Evolutionary conservation across 2,329 filamentous ascomycete genomes (phyloP), one percentile per base, ranked within the genome.

Genomic region (Diaporthe vexans): DNA sequence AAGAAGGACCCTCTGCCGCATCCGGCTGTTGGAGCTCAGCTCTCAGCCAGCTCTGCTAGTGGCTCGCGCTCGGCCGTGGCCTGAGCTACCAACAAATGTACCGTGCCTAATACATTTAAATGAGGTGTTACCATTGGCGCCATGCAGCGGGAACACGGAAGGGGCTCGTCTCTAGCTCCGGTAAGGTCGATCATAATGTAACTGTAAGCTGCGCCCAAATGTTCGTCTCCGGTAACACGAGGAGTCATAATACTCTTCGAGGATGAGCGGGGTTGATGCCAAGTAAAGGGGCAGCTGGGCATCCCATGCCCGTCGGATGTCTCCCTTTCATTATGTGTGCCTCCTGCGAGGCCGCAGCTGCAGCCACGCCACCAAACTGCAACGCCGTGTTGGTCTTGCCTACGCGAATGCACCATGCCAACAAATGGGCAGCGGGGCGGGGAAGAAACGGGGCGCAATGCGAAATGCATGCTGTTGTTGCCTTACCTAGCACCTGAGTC

Each of bases 81-180:
- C 51, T 21, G 46, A 52, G 43, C 19, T 51, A 11, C 46, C 29
- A 21, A 40, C 37, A 40, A 11, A 52, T 37, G 46, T 67, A 52
- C 63, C 4, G 15, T 67, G 63, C 46, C 63, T 33, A 37, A 26
- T 21, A 67, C 29, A 67, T 15, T 4, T 40, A 52, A 35, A 24
- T 37, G 33, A 52, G 35, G 37, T 26, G 46, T 19, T 46, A 67
- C 63, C 29, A 67, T 67, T 67, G 63, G 46, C 29, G 54, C 63
- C 63, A 6, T 67, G 63, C 46, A 67, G 63, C 63, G 63, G 46
- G 0, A 52, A 37, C 8, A 52, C 29, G 61, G 61, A 35, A 51
- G 35, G 11, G 1, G 11, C 37, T 4, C 33, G 7, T 46, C 29
- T 10, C 46, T 52, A 52, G 17, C 21, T 46, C 26, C 46, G 29